phyloP scores from a whole-genome alignment of 179 eudicot species.

The Silene noctiflora region DNA sequence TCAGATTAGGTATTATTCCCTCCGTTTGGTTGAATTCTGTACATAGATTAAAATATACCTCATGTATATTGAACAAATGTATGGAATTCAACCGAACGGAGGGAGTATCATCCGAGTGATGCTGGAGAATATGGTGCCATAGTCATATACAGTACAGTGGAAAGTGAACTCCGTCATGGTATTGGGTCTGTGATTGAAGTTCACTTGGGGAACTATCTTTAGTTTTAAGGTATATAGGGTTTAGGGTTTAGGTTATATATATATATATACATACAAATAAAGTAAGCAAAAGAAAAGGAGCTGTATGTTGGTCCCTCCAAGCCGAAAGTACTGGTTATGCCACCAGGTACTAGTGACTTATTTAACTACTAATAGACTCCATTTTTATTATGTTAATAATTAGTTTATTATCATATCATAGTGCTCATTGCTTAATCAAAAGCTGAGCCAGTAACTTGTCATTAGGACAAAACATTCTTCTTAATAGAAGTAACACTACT shows the following conservation, averaged over 20 bases:
- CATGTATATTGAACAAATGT: no score
- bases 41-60: no score
- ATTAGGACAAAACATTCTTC: conserved; percentile 2
- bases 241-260: no score
- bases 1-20: no score
- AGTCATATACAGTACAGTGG: neutral
- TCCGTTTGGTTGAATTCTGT: no score
- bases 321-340: no score
- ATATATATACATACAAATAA: no score
- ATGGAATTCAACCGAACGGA: no score
- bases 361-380: neutral
- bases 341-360: neutral
- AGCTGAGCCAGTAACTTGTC: neutral
- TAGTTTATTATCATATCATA: neutral
- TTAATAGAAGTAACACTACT: neutral
- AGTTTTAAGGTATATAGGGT: no score
- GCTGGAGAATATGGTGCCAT: neutral
- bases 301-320: no score
- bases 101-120: no score
- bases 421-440: neutral
- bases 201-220: neutral
- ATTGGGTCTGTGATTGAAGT: neutral
- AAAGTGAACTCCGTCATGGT: neutral
- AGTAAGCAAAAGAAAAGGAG: no score
- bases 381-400: neutral